These are phyloP conservation scores for Candida coquimbonensis DNA, from an alignment of 805 yeast genomes.

Conservation along the genomic window DNA sequence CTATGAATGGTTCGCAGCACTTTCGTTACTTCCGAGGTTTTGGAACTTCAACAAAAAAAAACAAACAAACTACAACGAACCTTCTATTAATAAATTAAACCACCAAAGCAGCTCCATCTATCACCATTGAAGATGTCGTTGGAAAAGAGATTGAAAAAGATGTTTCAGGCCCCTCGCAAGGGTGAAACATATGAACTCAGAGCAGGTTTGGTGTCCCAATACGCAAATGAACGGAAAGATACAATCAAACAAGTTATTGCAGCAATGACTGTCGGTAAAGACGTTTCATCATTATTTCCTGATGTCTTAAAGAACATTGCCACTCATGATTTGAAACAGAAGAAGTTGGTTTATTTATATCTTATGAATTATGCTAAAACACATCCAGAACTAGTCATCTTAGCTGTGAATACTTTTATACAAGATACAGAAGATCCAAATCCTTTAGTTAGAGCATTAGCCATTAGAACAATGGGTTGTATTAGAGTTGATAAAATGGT, in stretches of 20 bases:
- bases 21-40: too few species aligned
- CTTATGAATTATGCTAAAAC: constrained; percentile 96
- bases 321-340: constrained; percentile 92
- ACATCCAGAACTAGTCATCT: constrained; percentile 90
- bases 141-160: constrained; percentile 46
- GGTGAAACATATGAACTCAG: constrained; percentile 89
- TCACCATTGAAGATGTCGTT: constrained; percentile 24
- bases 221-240: constrained; percentile 90
- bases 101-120: background rate
- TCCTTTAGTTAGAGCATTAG: constrained; percentile 91
- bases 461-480: constrained; percentile 98
- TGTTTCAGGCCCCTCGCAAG: constrained; percentile 51
- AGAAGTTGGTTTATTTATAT: constrained; percentile 89
- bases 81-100: background rate
- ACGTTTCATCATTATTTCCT: constrained; percentile 89
- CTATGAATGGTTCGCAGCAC: too few species aligned
- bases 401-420: constrained; percentile 96
- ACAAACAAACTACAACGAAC: background rate
- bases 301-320: constrained; percentile 95
- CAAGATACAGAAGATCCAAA: constrained; percentile 93
- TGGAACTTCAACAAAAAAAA: too few species aligned
- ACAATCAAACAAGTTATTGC: constrained; percentile 95
- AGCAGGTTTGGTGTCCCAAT: constrained; percentile 87
- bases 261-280: constrained; percentile 97
- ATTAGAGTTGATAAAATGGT: constrained; percentile 92